These are phyloP conservation scores for Jatropha multifida DNA, from an alignment of 441 rosid species.

Conservation along the genomic window DNA sequence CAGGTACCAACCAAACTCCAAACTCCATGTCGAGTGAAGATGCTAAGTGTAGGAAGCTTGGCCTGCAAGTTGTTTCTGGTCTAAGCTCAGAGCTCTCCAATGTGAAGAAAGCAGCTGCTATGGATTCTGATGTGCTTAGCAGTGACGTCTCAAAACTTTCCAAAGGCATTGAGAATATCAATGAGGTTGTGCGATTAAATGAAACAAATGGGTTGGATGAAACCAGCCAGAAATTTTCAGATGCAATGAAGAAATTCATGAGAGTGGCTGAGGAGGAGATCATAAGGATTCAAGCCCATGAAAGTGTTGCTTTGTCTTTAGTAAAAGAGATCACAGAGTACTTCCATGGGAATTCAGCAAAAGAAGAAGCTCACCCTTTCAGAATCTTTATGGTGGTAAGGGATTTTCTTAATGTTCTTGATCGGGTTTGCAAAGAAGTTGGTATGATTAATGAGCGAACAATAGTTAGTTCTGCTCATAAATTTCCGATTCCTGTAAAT, in stretches of 20 bases:
- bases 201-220: slow-evolving; percentile 37
- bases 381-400: slow-evolving; percentile 95
- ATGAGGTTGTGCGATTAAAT: slow-evolving; percentile 50
- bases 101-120: slow-evolving; percentile 90
- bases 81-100: slow-evolving; percentile 66
- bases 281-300: slow-evolving; percentile 78
- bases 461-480: slow-evolving; percentile 73
- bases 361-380: slow-evolving; percentile 96
- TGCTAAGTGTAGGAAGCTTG: slow-evolving; percentile 72
- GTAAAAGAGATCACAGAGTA: slow-evolving; percentile 95
- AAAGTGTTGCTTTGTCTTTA: slow-evolving; percentile 74
- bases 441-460: slow-evolving; percentile 81
- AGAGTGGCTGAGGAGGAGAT: slow-evolving; percentile 76
- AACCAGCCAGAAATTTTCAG: slow-evolving; percentile 50
- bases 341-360: slow-evolving; percentile 93
- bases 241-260: slow-evolving; percentile 68
- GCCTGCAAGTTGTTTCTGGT: slow-evolving; percentile 86
- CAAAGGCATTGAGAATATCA: slow-evolving; percentile 59
- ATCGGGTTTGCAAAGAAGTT: slow-evolving; percentile 91
- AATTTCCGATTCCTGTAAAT: slow-evolving; percentile 72
- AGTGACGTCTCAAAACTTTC: slow-evolving; percentile 78
- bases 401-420: slow-evolving; percentile 76
- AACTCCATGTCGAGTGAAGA: slow-evolving; percentile 44
- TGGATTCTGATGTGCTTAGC: slow-evolving; percentile 85
- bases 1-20: slow-evolving; percentile 41